A percentile compares a stretch with the other conserved stretches of the same genome.
Evolutionary conservation across 495 filamentous ascomycete genomes (phyloP).

Genomic region (Tuber brumale): DNA sequence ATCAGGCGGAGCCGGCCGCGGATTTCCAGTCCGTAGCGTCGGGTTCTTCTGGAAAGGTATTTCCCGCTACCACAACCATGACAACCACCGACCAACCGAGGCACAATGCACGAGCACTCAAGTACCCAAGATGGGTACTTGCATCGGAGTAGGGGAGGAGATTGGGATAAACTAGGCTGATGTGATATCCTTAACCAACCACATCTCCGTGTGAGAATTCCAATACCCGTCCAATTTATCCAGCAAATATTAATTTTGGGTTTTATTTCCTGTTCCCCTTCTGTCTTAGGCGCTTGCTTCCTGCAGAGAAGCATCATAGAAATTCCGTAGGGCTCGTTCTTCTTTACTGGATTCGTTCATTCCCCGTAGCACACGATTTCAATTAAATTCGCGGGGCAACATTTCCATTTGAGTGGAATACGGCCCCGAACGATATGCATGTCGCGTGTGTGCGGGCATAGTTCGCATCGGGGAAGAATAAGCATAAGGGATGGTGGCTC

Average conservation of each 20-base stretch:
- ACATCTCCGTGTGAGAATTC: background rate
- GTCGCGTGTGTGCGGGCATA: background rate
- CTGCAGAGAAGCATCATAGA: background rate
- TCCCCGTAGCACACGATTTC: background rate
- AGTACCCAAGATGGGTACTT: background rate
- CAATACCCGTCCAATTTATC: constrained; percentile 1
- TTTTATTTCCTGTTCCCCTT: background rate
- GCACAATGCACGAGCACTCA: background rate
- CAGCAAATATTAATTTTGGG: background rate
- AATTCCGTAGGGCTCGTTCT: background rate
- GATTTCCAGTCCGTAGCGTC: constrained; percentile 1
- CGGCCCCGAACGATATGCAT: background rate
- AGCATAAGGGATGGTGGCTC: background rate
- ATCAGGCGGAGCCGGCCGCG: constrained; percentile 1
- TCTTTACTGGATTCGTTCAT: background rate
- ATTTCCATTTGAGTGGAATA: background rate
- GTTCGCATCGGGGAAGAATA: constrained; percentile 1
- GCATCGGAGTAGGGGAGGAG: background rate
- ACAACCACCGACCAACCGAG: background rate
- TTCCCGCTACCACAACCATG: background rate
- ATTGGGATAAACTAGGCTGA: constrained; percentile 5
- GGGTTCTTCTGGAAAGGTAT: background rate
- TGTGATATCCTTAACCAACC: constrained; percentile 1
- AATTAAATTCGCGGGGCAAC: background rate
- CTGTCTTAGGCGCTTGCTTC: background rate